These are phyloP conservation scores for Chalciporus sp. DNA, from an alignment of 1,284 basidiomycete genomes.

Conservation along the genomic window DNA sequence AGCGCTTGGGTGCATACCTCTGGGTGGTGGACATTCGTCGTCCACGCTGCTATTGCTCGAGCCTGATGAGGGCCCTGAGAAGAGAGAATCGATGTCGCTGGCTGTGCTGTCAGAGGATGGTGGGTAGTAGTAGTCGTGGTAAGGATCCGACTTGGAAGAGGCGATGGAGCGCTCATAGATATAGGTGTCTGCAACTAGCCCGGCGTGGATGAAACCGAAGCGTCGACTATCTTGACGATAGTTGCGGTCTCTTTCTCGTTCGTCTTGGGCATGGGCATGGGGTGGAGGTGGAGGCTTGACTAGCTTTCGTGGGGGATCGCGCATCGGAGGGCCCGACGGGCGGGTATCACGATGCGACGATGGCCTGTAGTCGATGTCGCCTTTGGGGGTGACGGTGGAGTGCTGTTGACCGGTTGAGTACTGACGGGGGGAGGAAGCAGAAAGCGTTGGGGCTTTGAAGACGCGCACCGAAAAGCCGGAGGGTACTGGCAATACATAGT, in stretches of 20 bases:
- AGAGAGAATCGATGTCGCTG: slow-evolving; percentile 41
- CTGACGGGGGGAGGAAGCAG: slow-evolving; percentile 35
- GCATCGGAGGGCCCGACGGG: slow-evolving; percentile 16
- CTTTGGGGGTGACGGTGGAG: slow-evolving; percentile 36
- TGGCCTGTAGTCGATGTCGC: slow-evolving; percentile 47
- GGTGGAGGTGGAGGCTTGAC: slow-evolving; percentile 31
- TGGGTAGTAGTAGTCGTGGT: slow-evolving; percentile 41
- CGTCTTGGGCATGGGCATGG: slow-evolving; percentile 27
- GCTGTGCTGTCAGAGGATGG: slow-evolving; percentile 46
- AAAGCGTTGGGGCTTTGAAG: slow-evolving; percentile 49
- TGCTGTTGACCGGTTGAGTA: slow-evolving; percentile 37
- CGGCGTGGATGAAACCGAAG: slow-evolving; percentile 46
- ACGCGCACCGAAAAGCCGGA: slow-evolving; percentile 53
- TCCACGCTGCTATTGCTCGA: slow-evolving; percentile 53
- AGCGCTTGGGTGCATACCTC: slow-evolving; percentile 26
- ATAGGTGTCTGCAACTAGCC: slow-evolving; percentile 46
- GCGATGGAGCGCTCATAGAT: slow-evolving; percentile 56
- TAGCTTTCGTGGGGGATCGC: slow-evolving; percentile 30
- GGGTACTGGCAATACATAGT: slow-evolving; percentile 39
- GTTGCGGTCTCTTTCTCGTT: slow-evolving; percentile 20
- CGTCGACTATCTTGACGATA: slow-evolving; percentile 23
- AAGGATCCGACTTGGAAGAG: slow-evolving; percentile 55
- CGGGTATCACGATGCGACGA: slow-evolving; percentile 32
- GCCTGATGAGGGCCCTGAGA: slow-evolving; percentile 47
- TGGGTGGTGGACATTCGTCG: slow-evolving; percentile 36